These are phyloP conservation scores for Neonectria neomacrospora DNA, from an alignment of 2,329 filamentous ascomycete species.

Conservation along the genomic window DNA sequence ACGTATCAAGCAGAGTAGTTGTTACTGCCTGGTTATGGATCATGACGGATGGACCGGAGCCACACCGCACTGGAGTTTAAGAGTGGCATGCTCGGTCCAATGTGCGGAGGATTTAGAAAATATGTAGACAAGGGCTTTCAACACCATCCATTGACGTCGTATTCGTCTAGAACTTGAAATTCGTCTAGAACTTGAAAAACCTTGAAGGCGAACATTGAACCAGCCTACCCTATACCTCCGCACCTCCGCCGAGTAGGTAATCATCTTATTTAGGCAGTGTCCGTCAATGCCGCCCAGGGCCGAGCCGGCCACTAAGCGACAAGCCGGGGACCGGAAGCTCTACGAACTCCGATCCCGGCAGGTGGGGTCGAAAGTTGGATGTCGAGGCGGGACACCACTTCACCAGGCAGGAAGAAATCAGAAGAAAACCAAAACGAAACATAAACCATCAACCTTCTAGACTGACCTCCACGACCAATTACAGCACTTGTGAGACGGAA, in stretches of 20 bases:
- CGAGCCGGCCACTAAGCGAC: slow-evolving; percentile 35
- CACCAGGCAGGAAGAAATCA: slow-evolving; percentile 13
- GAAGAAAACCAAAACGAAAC: slow-evolving; percentile 24
- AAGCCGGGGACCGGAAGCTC: slow-evolving; percentile 33
- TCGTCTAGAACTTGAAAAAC: neutral
- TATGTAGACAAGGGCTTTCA: neutral
- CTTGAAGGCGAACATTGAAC: neutral
- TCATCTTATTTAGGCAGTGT: slow-evolving; percentile 31
- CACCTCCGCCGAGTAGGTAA: neutral
- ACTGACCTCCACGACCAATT: slow-evolving; percentile 5
- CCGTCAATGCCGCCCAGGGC: slow-evolving; percentile 27
- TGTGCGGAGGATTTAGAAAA: neutral
- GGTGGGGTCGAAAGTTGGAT: slow-evolving; percentile 45
- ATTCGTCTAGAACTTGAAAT: no score
- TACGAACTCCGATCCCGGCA: slow-evolving; percentile 52
- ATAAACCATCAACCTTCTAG: slow-evolving; percentile 6
- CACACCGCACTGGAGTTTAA: slow-evolving; percentile 3
- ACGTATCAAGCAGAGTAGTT: slow-evolving; percentile 17
- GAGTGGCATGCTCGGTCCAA: neutral
- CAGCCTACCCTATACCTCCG: slow-evolving; percentile 5
- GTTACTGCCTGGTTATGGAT: slow-evolving; percentile 13
- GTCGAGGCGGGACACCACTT: slow-evolving; percentile 40
- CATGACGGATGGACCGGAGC: slow-evolving; percentile 1
- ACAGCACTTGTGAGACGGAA: neutral
- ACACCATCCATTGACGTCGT: neutral